Conservation (phyloP, 345 rosid species). For the Pistacia atlantica region DNA sequence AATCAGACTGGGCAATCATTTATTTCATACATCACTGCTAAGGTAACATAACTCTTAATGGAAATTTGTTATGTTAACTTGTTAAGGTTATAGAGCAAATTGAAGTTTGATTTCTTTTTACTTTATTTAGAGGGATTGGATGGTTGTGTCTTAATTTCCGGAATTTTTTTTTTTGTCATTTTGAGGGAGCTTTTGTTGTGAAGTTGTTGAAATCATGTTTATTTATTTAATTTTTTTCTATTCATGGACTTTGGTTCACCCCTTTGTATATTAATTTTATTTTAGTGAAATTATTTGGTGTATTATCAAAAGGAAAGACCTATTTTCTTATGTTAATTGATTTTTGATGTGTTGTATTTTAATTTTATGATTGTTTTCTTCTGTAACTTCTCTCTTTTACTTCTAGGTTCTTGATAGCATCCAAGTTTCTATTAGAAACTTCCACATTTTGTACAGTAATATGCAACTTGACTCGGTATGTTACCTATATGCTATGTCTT, state of each 20-base stretch:
- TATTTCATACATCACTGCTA: constrained; percentile 74
- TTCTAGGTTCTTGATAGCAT: constrained; percentile 83
- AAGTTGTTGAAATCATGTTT: no score
- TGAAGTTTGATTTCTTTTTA: no score
- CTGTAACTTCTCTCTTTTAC: constrained; percentile 10
- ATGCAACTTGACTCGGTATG: constrained; percentile 60
- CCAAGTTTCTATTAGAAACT: constrained; percentile 76
- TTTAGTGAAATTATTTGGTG: no score
- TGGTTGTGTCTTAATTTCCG: no score
- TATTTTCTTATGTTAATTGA: constrained; percentile 7
- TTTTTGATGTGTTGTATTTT: neutral
- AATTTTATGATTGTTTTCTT: constrained; percentile 16
- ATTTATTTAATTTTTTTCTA: no score
- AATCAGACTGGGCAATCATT: constrained; percentile 73
- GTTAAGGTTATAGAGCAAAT: neutral
- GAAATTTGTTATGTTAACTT: constrained; percentile 9
- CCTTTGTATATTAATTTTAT: no score
- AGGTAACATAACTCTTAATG: constrained; percentile 47
- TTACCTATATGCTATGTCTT: constrained; percentile 8
- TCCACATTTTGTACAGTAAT: constrained; percentile 66
- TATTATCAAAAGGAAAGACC: no score
- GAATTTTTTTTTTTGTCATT: neutral
- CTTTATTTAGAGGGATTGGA: no score
- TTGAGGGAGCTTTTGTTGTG: neutral
- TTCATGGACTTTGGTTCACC: no score